Evolutionary conservation across 805 yeast genomes (phyloP), one percentile per base, ranked within the genome.

Genomic region (Metschnikowia cubensis): DNA sequence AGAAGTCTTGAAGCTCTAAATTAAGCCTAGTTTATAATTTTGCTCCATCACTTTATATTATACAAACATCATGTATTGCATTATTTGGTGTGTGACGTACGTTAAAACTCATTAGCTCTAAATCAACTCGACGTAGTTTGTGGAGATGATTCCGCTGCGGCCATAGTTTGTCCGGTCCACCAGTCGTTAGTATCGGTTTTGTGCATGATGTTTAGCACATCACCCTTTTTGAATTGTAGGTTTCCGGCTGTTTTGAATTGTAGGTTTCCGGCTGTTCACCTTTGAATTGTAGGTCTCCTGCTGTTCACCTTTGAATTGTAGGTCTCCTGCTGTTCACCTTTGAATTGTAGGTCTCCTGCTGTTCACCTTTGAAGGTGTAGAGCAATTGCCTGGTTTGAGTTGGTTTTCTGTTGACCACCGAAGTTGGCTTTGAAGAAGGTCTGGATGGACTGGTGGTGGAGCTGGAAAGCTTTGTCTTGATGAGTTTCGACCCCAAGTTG

Each of bases 101-200:
- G 11, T 11, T 3, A 11, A 39, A 15, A 13, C 41, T n/a, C 18
- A 25, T 39, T 17, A 11, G 13, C 35, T 11, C 35, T 41, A 85
- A 47, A 83, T 80, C 60, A 91, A 69, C 64, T 91, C 96, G 38
- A 92, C 97, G 64, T 92, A 92, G 66, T 92, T 92, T 2, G 99
- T 99, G 8, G 99, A 99, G 79, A 92, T 94, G 20, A 91, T 91
- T 39, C 99, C 99, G 60, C 88, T 89, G 53, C 70, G 71, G 11
- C 95, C 92, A 58, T 87, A 87, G 48, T 83, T 73, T 64, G 82
- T 25, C 99, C 99, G 0, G 97, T 89, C 99, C 99, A 94, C 99
- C 99, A 94, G 66, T 94, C 98, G 66, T 94, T 81, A 13, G 96
- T 85, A 7, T 87, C 91, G 8, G 94, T 83, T 68, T 87, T 89